Evolutionary conservation across 768 basidiomycete species (phyloP), one percentile per base, ranked within the genome.

Genomic region (Suillus subaureus): DNA sequence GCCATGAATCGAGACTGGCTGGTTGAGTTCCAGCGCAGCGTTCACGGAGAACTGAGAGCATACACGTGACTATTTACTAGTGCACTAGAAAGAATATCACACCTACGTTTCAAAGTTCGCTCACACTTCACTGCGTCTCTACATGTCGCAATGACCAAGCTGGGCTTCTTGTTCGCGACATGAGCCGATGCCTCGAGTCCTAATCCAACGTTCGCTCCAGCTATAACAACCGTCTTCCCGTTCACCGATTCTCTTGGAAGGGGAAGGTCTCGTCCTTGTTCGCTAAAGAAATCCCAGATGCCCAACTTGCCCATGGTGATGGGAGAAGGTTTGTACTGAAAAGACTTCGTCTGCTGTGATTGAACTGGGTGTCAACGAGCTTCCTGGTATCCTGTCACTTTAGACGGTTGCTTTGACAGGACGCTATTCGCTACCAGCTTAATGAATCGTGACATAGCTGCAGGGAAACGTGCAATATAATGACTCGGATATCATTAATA

Each of bases 221-320:
- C 77, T 28, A 88, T 79, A 26, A 87, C 61, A n/a, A 87, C 77
- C 7, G 82, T 83, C 69, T 83, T 84, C 26, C 87, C 73, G 65
- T 83, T 79, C 0, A 69, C 75, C 3, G 65, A 45, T 37, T 51
- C 35, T 49, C 23, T 54, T 18, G 65, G 51, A 18, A 58, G 35
- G 37, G 63, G 33, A 28, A 73, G 61, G 16, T 64, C 28, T n/a
- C 51, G 49, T 67, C 71, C 56, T 67, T 78, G 77, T 13, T 73
- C 71, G 16, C 68, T 67, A 23, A 74, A 26, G 35, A 70, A 77
- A 52, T 31, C 16, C 70, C 57, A 80, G 76, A 54, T 3, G 51
- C 42, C 15, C n/a, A 52, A 37, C 33, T 47, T 55, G 21, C 12
- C 37, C 51, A 61, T 37, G 5, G n/a, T 0, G 52, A 54, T 31